Conservation (phyloP, 2,329 filamentous ascomycete species). For the Alternaria ethzedia region DNA sequence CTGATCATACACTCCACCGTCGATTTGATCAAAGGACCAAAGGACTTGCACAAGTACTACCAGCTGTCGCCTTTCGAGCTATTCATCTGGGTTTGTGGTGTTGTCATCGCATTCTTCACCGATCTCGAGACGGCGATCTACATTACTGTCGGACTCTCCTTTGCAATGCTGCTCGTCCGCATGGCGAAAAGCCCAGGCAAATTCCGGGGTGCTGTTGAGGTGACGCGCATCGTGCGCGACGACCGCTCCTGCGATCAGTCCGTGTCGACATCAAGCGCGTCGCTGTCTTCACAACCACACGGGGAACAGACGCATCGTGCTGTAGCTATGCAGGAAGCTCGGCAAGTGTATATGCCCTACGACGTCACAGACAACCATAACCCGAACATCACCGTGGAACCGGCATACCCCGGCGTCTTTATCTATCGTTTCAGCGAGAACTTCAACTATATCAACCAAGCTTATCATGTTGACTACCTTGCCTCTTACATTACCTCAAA, state of each 20-base stretch:
- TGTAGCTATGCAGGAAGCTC: background rate
- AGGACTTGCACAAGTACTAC: constrained; percentile 92
- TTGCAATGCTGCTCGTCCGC: constrained; percentile 78
- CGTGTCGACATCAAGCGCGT: constrained; percentile 47
- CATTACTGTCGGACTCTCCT: constrained; percentile 76
- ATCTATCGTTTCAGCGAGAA: constrained; percentile 93
- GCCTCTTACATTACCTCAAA: constrained; percentile 68
- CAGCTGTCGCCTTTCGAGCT: constrained; percentile 86
- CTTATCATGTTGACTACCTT: constrained; percentile 80
- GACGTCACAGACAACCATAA: constrained; percentile 65
- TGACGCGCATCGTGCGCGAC: constrained; percentile 23
- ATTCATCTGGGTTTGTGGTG: constrained; percentile 86
- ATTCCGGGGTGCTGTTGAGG: constrained; percentile 27
- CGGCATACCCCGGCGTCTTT: constrained; percentile 79
- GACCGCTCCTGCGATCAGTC: constrained; percentile 59
- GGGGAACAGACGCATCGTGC: background rate
- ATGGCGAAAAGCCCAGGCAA: constrained; percentile 35
- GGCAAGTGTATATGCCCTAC: constrained; percentile 34
- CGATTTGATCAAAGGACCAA: constrained; percentile 86
- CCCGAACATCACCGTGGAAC: constrained; percentile 63
- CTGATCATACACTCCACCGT: constrained; percentile 94
- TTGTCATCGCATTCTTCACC: constrained; percentile 83
- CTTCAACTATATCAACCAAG: constrained; percentile 92
- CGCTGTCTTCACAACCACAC: constrained; percentile 43
- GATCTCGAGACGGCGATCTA: constrained; percentile 91